These are phyloP conservation scores for Puccinia hordei DNA, from an alignment of 1,284 basidiomycete genomes.

Conservation along the genomic window DNA sequence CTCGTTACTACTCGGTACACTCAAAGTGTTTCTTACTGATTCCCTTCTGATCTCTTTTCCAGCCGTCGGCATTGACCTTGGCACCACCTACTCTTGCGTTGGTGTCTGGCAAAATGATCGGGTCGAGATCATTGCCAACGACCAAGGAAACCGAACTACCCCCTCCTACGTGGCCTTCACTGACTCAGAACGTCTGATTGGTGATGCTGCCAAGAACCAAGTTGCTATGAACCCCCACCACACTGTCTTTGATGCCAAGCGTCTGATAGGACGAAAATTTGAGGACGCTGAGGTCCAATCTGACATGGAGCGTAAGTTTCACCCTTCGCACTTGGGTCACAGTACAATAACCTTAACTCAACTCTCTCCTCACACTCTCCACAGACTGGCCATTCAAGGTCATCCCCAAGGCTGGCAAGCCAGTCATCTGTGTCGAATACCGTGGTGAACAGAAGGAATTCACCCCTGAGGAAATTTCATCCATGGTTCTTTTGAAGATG, in stretches of 20 bases:
- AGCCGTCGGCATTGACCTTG: constrained; percentile 61
- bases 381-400: constrained; percentile 77
- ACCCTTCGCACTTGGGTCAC: neutral
- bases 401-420: constrained; percentile 75
- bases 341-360: neutral
- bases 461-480: constrained; percentile 92
- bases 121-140: constrained; percentile 97
- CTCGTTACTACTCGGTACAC: too few relatives aligned
- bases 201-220: constrained; percentile 95
- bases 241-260: constrained; percentile 85
- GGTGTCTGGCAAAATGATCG: constrained; percentile 99
- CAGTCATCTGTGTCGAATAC: constrained; percentile 76
- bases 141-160: constrained; percentile 85
- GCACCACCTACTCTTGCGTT: constrained; percentile 69
- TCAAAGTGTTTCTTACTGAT: neutral
- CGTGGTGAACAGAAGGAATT: constrained; percentile 57
- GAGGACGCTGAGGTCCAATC: constrained; percentile 84
- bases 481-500: constrained; percentile 98
- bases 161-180: constrained; percentile 92
- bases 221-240: constrained; percentile 65
- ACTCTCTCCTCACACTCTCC: neutral
- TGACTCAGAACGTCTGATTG: constrained; percentile 88
- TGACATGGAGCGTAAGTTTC: constrained; percentile 72
- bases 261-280: constrained; percentile 84
- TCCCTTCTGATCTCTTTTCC: neutral